These are phyloP conservation scores for Colletotrichum siamense DNA, from an alignment of 2,329 filamentous ascomycete species.

Conservation along the genomic window DNA sequence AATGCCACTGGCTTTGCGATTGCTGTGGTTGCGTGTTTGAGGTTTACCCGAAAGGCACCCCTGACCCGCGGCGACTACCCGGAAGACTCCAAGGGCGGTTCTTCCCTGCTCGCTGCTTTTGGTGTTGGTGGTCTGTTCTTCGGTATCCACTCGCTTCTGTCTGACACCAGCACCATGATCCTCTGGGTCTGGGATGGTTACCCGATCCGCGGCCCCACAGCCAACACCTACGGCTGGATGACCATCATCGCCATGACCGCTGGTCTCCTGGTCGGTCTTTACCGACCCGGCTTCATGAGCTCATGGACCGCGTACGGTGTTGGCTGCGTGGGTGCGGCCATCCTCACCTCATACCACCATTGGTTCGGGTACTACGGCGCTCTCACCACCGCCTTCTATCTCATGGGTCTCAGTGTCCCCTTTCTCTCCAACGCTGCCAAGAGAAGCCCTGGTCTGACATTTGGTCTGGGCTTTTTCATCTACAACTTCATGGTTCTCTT, in stretches of 20 bases:
- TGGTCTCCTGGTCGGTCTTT: conserved; percentile 79
- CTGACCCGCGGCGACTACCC: conserved; percentile 42
- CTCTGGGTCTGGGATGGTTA: conserved; percentile 98
- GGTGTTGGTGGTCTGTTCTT: conserved; percentile 88
- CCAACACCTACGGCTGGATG: conserved; percentile 87
- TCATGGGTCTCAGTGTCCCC: conserved; percentile 79
- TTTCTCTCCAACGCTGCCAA: conserved; percentile 79
- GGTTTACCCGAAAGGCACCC: conserved; percentile 74
- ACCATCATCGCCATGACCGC: conserved; percentile 87
- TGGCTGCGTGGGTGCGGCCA: conserved; percentile 78
- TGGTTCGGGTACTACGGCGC: conserved; percentile 93
- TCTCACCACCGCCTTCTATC: conserved; percentile 75
- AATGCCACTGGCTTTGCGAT: conserved; percentile 83
- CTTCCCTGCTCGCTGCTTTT: conserved; percentile 73
- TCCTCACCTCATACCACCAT: conserved; percentile 78
- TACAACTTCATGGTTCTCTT: conserved; percentile 97
- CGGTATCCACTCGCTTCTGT: conserved; percentile 87
- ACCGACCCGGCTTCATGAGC: conserved; percentile 71
- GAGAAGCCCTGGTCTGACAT: conserved; percentile 78
- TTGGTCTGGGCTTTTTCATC: conserved; percentile 86
- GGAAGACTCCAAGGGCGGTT: conserved; percentile 59
- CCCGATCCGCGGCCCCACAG: conserved; percentile 85
- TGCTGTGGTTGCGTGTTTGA: conserved; percentile 75
- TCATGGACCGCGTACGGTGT: conserved; percentile 82
- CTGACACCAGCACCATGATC: conserved; percentile 98